These are phyloP conservation scores for Phragmites australis DNA, from an alignment of 176 grass and related monocot species.

Conservation along the genomic window DNA sequence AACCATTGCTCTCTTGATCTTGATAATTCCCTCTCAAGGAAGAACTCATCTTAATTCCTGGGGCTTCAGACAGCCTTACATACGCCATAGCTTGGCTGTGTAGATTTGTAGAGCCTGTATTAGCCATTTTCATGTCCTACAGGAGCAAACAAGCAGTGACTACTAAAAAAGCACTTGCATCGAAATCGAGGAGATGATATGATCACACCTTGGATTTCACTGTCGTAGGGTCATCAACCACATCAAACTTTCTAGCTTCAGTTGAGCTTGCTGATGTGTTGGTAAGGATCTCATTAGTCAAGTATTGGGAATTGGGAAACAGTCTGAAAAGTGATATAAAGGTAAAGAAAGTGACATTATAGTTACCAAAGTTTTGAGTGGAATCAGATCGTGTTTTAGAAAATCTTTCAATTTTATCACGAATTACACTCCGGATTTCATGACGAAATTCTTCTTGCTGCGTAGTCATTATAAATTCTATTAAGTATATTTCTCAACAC, in stretches of 20 bases:
- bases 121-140: conserved; percentile 57
- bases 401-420: conserved; percentile 42
- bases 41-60: conserved; percentile 43
- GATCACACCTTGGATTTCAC: conserved; percentile 42
- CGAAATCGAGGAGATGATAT: conserved; percentile 14
- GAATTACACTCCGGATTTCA: conserved; percentile 47
- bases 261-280: conserved; percentile 10
- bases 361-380: conserved; percentile 31
- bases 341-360: conserved; percentile 12
- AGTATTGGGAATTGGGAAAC: neutral
- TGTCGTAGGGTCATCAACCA: conserved; percentile 2
- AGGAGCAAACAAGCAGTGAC: neutral
- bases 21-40: conserved; percentile 13
- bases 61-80: conserved; percentile 60
- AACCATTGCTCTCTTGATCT: conserved; percentile 42
- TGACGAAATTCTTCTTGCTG: conserved; percentile 42
- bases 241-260: conserved; percentile 44
- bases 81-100: conserved; percentile 72
- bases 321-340: neutral
- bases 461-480: conserved; percentile 32
- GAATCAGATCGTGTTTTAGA: conserved; percentile 15
- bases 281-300: conserved; percentile 21
- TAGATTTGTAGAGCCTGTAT: conserved; percentile 51
- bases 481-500: neutral
- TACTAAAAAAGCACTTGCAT: conserved; percentile 4